Evolutionary conservation across 2,329 filamentous ascomycete genomes (phyloP).

Genomic region (Clonostachys rhizophaga): DNA sequence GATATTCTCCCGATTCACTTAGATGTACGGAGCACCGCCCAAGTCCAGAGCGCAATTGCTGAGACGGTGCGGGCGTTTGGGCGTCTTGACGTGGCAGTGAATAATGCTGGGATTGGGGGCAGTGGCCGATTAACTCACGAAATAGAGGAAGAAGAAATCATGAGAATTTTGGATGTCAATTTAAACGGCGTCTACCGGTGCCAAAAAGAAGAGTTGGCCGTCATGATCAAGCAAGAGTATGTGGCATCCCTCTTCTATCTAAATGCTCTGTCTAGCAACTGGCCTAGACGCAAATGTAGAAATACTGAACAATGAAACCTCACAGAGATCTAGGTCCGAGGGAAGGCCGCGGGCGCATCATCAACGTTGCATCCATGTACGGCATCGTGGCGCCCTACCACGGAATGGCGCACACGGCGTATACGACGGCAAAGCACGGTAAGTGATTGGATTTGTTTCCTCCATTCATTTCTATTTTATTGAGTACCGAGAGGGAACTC

Average conservation of each 20-base stretch:
- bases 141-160: constrained; percentile 39
- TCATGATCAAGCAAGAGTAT: constrained; percentile 48
- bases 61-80: constrained; percentile 39
- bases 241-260: neutral
- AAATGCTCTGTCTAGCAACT: no score
- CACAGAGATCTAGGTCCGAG: constrained; percentile 26
- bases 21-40: constrained; percentile 37
- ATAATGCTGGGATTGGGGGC: constrained; percentile 48
- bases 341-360: constrained; percentile 42
- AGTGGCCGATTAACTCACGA: constrained; percentile 35
- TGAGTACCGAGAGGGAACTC: no score
- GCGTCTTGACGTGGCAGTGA: constrained; percentile 49
- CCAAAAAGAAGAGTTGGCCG: constrained; percentile 44
- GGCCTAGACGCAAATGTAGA: no score
- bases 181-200: constrained; percentile 53
- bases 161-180: constrained; percentile 45
- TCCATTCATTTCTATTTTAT: no score
- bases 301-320: neutral
- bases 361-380: constrained; percentile 49
- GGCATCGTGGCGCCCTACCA: constrained; percentile 35
- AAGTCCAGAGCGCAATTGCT: constrained; percentile 34
- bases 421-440: constrained; percentile 47
- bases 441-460: neutral
- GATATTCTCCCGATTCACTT: constrained; percentile 31
- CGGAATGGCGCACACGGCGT: constrained; percentile 36